Evolutionary conservation across 2,329 filamentous ascomycete genomes (phyloP).

Genomic region (Colletotrichum destructivum): DNA sequence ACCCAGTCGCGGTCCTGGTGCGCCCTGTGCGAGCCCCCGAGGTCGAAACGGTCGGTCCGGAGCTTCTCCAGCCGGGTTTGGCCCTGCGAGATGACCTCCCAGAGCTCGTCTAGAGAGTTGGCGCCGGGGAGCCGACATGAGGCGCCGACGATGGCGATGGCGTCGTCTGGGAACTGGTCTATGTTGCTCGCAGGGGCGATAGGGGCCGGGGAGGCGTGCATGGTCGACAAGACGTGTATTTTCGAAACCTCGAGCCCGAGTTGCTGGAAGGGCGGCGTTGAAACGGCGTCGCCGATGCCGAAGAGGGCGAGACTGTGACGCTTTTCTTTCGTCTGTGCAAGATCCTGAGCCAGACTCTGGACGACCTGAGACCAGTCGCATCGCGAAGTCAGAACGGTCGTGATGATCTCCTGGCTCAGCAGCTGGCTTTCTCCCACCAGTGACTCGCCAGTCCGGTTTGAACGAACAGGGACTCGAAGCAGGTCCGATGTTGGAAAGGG

Average conservation of each 20-base stretch:
- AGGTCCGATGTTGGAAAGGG: conserved; percentile 24
- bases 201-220: background rate
- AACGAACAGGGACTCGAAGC: conserved; percentile 36
- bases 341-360: conserved; percentile 31
- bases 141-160: conserved; percentile 46
- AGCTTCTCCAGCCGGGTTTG: conserved; percentile 34
- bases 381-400: conserved; percentile 38
- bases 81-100: conserved; percentile 43
- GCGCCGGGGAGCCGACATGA: conserved; percentile 45
- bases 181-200: background rate
- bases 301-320: conserved; percentile 40
- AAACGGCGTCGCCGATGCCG: conserved; percentile 42
- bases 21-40: conserved; percentile 38
- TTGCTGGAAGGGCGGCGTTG: conserved; percentile 31
- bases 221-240: conserved; percentile 25
- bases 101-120: conserved; percentile 44
- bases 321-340: conserved; percentile 25
- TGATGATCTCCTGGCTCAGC: conserved; percentile 36
- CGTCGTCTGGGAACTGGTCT: background rate
- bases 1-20: conserved; percentile 39
- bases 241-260: conserved; percentile 40
- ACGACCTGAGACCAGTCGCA: conserved; percentile 43
- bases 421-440: conserved; percentile 4
- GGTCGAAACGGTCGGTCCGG: conserved; percentile 39
- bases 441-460: conserved; percentile 37